phyloP scores from a whole-genome alignment of 176 grass and related monocot genomes.

The Lolium rigidum region DNA sequence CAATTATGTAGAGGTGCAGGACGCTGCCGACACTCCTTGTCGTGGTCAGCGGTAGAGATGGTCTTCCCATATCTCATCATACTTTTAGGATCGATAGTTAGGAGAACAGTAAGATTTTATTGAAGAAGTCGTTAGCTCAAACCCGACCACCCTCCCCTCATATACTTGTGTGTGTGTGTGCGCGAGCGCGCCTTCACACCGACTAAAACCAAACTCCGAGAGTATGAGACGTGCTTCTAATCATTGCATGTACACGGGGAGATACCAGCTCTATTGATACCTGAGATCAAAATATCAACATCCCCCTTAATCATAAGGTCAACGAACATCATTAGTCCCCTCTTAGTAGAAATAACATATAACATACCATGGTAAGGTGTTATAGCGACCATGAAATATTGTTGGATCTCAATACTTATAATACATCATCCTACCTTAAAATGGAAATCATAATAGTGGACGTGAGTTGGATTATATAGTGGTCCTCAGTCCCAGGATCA shows the following conservation, averaged over 20 bases:
- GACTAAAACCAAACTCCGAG: no score
- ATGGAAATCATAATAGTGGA: neutral
- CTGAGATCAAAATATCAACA: neutral
- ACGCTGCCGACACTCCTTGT: no score
- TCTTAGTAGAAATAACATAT: no score
- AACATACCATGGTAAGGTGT: no score
- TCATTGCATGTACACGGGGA: neutral
- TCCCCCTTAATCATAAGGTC: no score
- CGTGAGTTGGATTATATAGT: neutral
- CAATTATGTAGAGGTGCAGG: no score
- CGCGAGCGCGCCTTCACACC: neutral
- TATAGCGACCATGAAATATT: no score
- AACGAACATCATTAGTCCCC: no score
- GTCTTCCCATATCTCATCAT: no score
- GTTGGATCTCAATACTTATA: neutral
- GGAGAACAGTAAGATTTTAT: neutral
- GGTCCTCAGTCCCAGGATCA: neutral
- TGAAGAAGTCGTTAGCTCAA: neutral
- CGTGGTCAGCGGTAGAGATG: no score
- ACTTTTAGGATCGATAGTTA: neutral
- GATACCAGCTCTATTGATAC: neutral
- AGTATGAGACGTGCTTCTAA: neutral
- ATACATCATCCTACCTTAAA: neutral
- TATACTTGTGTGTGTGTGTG: neutral
- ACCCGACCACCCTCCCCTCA: neutral